Percentiles rank a stretch among this genome's conserved stretches.
These are phyloP conservation scores for Umbilicus rupestris DNA, from an alignment of 164 flowering plant species.

Conservation along the genomic window DNA sequence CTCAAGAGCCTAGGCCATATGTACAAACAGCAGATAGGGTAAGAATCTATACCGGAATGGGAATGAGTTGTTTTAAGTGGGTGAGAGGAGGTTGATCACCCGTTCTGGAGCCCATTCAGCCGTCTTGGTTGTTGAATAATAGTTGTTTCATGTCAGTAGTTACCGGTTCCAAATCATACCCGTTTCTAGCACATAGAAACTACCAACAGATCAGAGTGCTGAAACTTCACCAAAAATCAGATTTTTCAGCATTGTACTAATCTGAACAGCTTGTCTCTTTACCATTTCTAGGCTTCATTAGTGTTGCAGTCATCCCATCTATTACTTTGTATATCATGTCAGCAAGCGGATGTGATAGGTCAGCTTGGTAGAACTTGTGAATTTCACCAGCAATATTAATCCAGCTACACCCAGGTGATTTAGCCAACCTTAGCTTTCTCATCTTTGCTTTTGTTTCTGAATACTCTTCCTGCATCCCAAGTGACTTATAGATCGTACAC, in stretches of 20 bases:
- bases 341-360: slow-evolving; percentile 20
- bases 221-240: too few species aligned
- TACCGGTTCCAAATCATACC: too few species aligned
- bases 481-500: slow-evolving; percentile 40
- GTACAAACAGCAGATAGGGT: too few species aligned
- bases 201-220: too few species aligned
- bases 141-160: too few species aligned
- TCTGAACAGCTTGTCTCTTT: neutral
- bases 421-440: slow-evolving; percentile 37
- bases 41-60: too few species aligned
- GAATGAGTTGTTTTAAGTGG: too few species aligned
- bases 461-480: slow-evolving; percentile 27
- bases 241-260: neutral
- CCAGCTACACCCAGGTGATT: slow-evolving; percentile 53
- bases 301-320: slow-evolving; percentile 16
- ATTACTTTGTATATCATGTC: slow-evolving; percentile 20
- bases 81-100: too few species aligned
- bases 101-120: too few species aligned
- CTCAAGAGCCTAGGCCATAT: too few species aligned
- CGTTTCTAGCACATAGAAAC: too few species aligned
- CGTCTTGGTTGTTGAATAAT: too few species aligned
- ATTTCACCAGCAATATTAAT: slow-evolving; percentile 24
- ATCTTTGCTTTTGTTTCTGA: slow-evolving; percentile 28
- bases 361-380: slow-evolving; percentile 37
- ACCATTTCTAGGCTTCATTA: slow-evolving; percentile 5